Percentiles rank a stretch among this genome's conserved stretches.
These are phyloP conservation scores for Chlamydomonas applanata DNA, from an alignment of 139 green algal genomes.

Conservation along the genomic window DNA sequence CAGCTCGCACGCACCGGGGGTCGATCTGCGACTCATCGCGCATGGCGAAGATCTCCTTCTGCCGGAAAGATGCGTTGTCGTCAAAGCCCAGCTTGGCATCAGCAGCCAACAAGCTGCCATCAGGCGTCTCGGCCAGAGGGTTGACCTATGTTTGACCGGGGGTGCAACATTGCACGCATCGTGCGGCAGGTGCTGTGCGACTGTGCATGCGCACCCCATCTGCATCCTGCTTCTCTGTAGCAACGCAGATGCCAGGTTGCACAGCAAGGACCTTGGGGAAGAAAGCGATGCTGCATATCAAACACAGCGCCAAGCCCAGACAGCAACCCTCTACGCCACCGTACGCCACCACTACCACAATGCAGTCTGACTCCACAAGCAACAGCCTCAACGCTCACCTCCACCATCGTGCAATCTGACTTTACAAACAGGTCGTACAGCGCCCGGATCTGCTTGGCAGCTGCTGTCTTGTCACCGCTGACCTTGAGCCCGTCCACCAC, in stretches of 20 bases:
- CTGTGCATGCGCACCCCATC: no score
- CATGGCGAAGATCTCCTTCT: constrained; percentile 92
- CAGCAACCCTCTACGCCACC: no score
- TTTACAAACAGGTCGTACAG: constrained; percentile 92
- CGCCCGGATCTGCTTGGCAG: constrained; percentile 86
- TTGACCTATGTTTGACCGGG: no score
- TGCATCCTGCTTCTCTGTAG: no score
- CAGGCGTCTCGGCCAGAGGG: constrained; percentile 84
- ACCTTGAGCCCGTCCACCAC: constrained; percentile 59
- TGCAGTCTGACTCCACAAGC: no score
- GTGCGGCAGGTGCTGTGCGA: no score
- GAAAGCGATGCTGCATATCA: no score
- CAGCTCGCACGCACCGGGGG: constrained; percentile 44
- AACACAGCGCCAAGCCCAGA: no score
- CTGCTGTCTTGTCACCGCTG: constrained; percentile 67
- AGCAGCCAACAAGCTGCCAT: constrained; percentile 85
- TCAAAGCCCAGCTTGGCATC: constrained; percentile 99
- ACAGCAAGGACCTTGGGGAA: no score
- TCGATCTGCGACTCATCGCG: constrained; percentile 89
- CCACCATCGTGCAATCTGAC: constrained; percentile 96
- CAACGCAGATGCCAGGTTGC: no score
- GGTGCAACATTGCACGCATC: no score
- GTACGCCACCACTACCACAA: no score
- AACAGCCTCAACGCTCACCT: constrained; percentile 79
- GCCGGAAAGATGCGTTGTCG: constrained; percentile 94